Evolutionary conservation across 768 basidiomycete species (phyloP).

Genomic region (Gymnopilus junonius): DNA sequence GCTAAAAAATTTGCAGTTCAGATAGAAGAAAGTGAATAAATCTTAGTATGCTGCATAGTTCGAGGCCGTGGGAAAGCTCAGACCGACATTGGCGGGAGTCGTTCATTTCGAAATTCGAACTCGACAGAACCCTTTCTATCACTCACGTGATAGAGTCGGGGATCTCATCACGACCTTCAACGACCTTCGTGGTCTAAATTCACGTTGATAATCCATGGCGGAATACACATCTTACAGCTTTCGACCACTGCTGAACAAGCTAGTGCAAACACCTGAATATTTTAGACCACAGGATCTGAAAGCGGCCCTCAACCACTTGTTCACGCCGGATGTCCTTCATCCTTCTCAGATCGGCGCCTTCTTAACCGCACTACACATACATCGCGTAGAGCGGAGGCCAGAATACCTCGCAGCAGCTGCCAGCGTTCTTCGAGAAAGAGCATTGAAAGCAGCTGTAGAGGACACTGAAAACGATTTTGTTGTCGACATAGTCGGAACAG

Average conservation of each 20-base stretch:
- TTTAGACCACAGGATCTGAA: slow-evolving; percentile 81
- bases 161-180: too few species aligned
- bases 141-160: too few species aligned
- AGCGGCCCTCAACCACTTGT: slow-evolving; percentile 72
- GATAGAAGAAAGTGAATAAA: too few species aligned
- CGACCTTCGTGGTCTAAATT: background rate
- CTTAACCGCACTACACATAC: slow-evolving; percentile 82
- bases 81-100: too few species aligned
- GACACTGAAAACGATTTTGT: slow-evolving; percentile 71
- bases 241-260: slow-evolving; percentile 76
- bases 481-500: slow-evolving; percentile 84
- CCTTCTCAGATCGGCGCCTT: slow-evolving; percentile 89
- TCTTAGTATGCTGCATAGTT: too few species aligned
- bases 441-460: slow-evolving; percentile 65
- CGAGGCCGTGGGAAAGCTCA: too few species aligned
- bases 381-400: slow-evolving; percentile 75
- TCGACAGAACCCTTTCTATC: too few species aligned
- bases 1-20: too few species aligned
- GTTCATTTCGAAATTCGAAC: too few species aligned
- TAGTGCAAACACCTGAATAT: slow-evolving; percentile 79
- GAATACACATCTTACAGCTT: slow-evolving; percentile 54
- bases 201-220: background rate
- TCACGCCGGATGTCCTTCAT: slow-evolving; percentile 64
- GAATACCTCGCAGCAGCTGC: slow-evolving; percentile 84
- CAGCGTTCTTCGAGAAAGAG: slow-evolving; percentile 66